Conservation (phyloP, 2,329 filamentous ascomycete species). For the Aspergillus texensis region DNA sequence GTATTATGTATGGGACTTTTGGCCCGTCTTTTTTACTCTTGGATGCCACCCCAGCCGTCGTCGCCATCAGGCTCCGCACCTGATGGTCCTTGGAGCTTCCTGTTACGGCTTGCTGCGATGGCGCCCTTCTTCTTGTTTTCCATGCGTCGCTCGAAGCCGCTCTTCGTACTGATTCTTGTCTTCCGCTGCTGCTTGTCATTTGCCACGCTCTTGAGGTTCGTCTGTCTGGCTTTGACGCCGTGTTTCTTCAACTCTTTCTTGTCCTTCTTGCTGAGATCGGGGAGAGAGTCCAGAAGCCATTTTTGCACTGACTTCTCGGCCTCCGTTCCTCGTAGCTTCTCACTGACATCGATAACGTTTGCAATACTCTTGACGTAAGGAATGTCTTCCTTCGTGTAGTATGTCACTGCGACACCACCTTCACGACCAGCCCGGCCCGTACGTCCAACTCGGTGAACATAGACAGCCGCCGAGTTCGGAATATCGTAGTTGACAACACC, state of each 20-base stretch:
- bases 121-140: conserved; percentile 51
- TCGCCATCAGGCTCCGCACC: conserved; percentile 29
- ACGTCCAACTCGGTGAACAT: conserved; percentile 90
- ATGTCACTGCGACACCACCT: conserved; percentile 87
- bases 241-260: conserved; percentile 79
- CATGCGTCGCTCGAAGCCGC: conserved; percentile 50
- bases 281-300: conserved; percentile 87
- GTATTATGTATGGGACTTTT: not conserved
- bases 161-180: conserved; percentile 71
- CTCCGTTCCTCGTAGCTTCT: conserved; percentile 63
- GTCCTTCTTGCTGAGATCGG: conserved; percentile 79
- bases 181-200: conserved; percentile 50
- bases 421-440: conserved; percentile 86
- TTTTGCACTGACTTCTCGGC: conserved; percentile 67
- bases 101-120: conserved; percentile 44
- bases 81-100: conserved; percentile 29
- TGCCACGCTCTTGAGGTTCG: conserved; percentile 44
- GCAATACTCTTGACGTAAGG: conserved; percentile 87
- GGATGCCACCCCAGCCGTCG: conserved; percentile 43
- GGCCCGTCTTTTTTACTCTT: conserved; percentile 31
- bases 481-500: conserved; percentile 98
- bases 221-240: conserved; percentile 74
- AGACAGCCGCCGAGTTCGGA: conserved; percentile 83
- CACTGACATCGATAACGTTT: conserved; percentile 84
- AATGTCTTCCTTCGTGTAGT: conserved; percentile 95